Evolutionary conservation across 176 grass and related monocot species (phyloP).

Genomic region (Ampelocalamus luodianensis): DNA sequence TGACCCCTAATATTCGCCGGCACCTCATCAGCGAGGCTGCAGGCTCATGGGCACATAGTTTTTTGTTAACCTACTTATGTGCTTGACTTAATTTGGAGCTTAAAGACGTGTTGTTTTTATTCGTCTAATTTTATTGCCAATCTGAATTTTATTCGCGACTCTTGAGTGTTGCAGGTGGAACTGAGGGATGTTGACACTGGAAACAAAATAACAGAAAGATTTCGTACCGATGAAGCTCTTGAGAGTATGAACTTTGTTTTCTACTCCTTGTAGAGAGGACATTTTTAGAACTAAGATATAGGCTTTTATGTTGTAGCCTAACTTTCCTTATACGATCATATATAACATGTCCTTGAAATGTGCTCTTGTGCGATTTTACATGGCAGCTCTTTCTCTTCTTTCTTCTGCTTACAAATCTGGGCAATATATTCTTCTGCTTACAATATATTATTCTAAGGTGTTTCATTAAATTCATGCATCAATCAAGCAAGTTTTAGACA

Average conservation of each 20-base stretch:
- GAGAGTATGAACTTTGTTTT: constrained; percentile 65
- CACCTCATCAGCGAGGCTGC: neutral
- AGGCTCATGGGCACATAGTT: neutral
- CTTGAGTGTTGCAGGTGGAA: constrained; percentile 65
- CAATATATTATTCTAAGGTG: neutral
- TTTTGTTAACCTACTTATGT: neutral
- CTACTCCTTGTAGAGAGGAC: neutral
- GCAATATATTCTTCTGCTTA: neutral
- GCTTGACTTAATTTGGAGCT: neutral
- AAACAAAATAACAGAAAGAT: constrained; percentile 91
- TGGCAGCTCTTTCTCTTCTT: neutral
- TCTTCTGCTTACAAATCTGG: constrained; percentile 22
- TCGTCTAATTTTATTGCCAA: neutral
- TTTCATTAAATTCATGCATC: constrained; percentile 17
- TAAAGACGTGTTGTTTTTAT: neutral
- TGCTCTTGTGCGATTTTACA: constrained; percentile 14
- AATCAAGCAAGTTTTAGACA: constrained; percentile 15
- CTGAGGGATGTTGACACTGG: constrained; percentile 95
- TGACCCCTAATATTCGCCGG: neutral
- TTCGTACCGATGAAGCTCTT: constrained; percentile 89
- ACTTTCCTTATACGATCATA: neutral
- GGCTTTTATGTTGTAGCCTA: neutral
- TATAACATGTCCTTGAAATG: neutral
- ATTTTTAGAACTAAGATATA: constrained; percentile 1
- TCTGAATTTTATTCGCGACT: constrained; percentile 7